Conservation (phyloP, 805 yeast genomes). For the Metahyphopichia silvanorum region DNA sequence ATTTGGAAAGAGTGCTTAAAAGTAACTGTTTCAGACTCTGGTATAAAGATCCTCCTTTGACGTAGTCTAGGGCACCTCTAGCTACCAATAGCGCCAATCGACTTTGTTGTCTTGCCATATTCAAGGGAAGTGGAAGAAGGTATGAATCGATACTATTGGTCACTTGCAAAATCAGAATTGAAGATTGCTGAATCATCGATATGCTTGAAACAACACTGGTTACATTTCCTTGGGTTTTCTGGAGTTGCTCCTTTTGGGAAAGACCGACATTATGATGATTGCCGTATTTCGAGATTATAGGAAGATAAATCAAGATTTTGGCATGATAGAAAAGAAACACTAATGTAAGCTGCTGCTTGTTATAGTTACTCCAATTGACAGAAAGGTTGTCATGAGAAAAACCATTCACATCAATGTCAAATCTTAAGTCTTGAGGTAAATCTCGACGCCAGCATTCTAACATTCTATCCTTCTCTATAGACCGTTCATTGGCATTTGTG, state of each 20-base stretch:
- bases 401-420: constrained; percentile 63
- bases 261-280: constrained; percentile 40
- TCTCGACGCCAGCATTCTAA: constrained; percentile 78
- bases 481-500: constrained; percentile 21
- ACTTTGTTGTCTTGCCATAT: constrained; percentile 59
- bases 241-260: constrained; percentile 31
- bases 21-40: constrained; percentile 64
- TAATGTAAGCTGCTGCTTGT: constrained; percentile 50
- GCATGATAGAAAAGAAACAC: constrained; percentile 45
- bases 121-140: constrained; percentile 62
- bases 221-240: constrained; percentile 34
- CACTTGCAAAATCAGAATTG: constrained; percentile 56
- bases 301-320: constrained; percentile 38
- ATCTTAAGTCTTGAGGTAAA: constrained; percentile 56
- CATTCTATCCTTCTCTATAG: constrained; percentile 52
- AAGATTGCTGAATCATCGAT: constrained; percentile 66
- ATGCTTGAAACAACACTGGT: constrained; percentile 47
- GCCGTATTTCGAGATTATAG: constrained; percentile 39
- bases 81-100: constrained; percentile 65
- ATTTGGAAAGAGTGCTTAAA: constrained; percentile 44
- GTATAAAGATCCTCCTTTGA: constrained; percentile 77
- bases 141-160: constrained; percentile 42
- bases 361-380: constrained; percentile 22
- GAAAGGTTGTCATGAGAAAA: constrained; percentile 25
- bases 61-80: constrained; percentile 75